Base-by-base conservation (phyloP, 78 protist species). In the Polysphondylium violaceum region DNA sequence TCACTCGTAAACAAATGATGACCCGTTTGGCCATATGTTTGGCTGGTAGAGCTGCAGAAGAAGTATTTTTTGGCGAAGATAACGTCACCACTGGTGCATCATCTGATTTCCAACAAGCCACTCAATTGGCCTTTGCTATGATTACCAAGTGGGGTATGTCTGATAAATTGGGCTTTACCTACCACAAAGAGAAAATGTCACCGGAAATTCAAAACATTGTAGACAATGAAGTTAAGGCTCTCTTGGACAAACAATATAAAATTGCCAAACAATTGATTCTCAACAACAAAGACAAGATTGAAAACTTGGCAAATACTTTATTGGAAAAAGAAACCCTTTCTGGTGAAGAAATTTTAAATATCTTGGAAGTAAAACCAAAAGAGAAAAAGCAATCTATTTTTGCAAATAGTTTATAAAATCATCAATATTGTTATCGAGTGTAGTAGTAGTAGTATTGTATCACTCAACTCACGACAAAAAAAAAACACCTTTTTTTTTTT, bases 11-110 rank as follows among this genome's bases (percentile, higher is more conserved):
- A 76, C 94, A 96, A 93, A 76, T 96, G 94, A 21, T 85, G 59
- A 94, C 97, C 0, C 56, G 92, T 33, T 38, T 98, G 35, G 95
- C 81, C 35, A 95, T 94, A 17, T 61, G 90, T 76, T 73, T 98
- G 78, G 99, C 97, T n/a, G 99, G 99, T 9, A 86, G 98, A 14
- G 97, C 93, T n/a, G 98, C 98, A 12, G 99, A 98, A 55, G 98
- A 98, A 60, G 69, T 95, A 5, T 75, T 96, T 40, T 94, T 90
- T 50, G 99, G 99, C 55, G 40, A 23, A 14, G 93, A 88, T 35
- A 67, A 94, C 9, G 94, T 96, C n/a, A 95, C 98, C 3, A 60
- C 86, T 58, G 94, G 94, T 40, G 96, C 94, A 1, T 69, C 90
- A 6, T 56, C 86, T 1, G 93, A 73, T 74, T 83, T 88, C 76